Evolutionary conservation across 257 asterid genomes (phyloP).

Genomic region (Henckelia pumila): DNA sequence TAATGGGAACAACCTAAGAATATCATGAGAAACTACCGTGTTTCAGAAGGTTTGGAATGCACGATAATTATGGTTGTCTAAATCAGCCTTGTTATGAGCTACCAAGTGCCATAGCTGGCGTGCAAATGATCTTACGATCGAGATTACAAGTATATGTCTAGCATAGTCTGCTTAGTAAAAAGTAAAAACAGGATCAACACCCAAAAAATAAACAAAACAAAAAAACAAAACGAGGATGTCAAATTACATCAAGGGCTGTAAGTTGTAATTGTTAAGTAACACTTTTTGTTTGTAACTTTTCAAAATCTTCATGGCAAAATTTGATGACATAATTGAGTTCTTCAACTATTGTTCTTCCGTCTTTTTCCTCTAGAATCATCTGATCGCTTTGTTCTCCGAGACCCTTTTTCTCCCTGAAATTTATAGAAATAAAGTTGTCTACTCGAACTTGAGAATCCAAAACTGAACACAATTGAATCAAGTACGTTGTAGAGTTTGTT

Average conservation of each 20-base stretch:
- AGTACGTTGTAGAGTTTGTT: background rate
- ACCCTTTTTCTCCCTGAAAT: conserved; percentile 33
- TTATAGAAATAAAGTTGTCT: conserved; percentile 19
- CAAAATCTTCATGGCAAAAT: conserved; percentile 16
- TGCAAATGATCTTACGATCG: too few species aligned
- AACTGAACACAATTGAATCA: conserved; percentile 4
- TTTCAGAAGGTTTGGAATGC: too few species aligned
- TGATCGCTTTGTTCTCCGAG: conserved; percentile 26
- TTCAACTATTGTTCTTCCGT: conserved; percentile 39
- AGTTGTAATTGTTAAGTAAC: background rate
- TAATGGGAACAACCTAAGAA: too few species aligned
- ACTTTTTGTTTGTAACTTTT: conserved; percentile 10
- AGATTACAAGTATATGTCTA: too few species aligned
- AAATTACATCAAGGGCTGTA: background rate
- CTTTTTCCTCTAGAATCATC: conserved; percentile 43
- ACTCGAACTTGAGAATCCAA: conserved; percentile 4
- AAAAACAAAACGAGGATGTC: background rate
- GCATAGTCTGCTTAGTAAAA: conserved; percentile 10
- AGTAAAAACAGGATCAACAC: conserved; percentile 17
- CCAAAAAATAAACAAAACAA: background rate
- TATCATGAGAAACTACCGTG: too few species aligned
- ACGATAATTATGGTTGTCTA: too few species aligned
- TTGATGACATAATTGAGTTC: conserved; percentile 12
- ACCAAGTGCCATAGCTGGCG: too few species aligned
- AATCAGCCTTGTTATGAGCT: too few species aligned